These are phyloP conservation scores for Globisporangium uncinulatum DNA, from an alignment of 352 stramenopile species.

Conservation along the genomic window DNA sequence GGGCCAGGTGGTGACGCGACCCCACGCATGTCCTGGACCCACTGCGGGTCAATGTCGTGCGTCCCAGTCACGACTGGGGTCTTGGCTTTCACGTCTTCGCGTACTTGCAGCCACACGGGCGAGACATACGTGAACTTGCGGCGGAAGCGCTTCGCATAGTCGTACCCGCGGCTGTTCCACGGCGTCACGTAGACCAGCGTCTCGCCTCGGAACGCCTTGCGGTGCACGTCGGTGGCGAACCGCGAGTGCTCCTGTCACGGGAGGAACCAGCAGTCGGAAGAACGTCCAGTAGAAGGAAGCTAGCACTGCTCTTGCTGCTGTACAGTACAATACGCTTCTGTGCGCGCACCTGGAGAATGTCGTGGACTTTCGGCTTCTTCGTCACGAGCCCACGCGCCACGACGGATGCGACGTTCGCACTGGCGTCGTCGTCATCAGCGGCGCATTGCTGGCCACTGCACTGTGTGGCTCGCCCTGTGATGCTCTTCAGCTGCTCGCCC, in stretches of 20 bases:
- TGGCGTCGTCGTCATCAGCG: slow-evolving; percentile 1
- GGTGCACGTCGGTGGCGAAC: slow-evolving; percentile 7
- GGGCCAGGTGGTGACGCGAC: slow-evolving; percentile 13
- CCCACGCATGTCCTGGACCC: slow-evolving; percentile 43
- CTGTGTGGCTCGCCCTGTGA: not conserved
- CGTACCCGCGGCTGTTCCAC: slow-evolving; percentile 77
- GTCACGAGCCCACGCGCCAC: slow-evolving; percentile 46
- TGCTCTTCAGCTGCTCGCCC: slow-evolving; percentile 1
- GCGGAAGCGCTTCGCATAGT: slow-evolving; percentile 59
- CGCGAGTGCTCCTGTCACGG: slow-evolving; percentile 28
- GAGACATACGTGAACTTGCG: slow-evolving; percentile 77
- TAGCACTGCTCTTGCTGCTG: too few relatives aligned
- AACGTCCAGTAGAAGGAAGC: too few relatives aligned
- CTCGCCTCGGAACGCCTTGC: slow-evolving; percentile 40
- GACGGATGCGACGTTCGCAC: slow-evolving; percentile 23
- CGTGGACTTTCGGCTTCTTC: slow-evolving; percentile 31
- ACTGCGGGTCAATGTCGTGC: slow-evolving; percentile 65
- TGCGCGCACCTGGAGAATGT: slow-evolving; percentile 27
- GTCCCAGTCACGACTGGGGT: slow-evolving; percentile 55
- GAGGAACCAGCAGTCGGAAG: not conserved
- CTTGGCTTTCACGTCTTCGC: slow-evolving; percentile 34
- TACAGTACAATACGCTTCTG: not conserved
- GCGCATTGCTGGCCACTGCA: slow-evolving; percentile 33
- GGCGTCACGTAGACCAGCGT: slow-evolving; percentile 75
- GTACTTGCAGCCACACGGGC: slow-evolving; percentile 79